Base-by-base conservation (phyloP, 345 rosid species). In the Diplotaxis tenuifolia region DNA sequence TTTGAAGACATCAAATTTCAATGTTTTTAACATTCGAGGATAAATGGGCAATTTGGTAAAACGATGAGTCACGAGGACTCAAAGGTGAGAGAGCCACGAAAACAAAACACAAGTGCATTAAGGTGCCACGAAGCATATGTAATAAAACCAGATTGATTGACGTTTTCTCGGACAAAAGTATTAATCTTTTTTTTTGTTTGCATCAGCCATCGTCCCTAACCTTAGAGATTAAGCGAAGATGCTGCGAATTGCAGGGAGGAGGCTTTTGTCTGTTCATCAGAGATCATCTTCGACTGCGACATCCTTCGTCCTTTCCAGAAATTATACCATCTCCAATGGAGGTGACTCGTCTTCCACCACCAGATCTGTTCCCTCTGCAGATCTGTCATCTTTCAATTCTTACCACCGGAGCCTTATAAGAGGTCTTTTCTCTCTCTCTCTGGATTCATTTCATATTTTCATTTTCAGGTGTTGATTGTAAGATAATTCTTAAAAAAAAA, bases 181-280 rank as follows among this genome's bases (percentile, higher is more conserved):
- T 1, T 42, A 29, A 42, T 8, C 42, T 52, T 1, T 4, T 6
- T 20, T 19, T 27, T 9, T 31, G 38, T 54, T 40, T 62, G 70
- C 5, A 16, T 45, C 34, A 32, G 22, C 60, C 57, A 53, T 77
- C 11, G 34, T 58, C 27, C 38, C 9, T 70, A 22, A 62, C 79
- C 74, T 76, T 14, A 14, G 40, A 31, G 49, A 9, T 9, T 58
- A 12, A 45, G 19, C 80, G 28, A 77, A 71, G 86, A 92, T 90
- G 98, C 80, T 92, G 76, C 82, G 93, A 57, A 75, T 86, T 34
- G 91, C 89, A n/a, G 94, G 89, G 81, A 86, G 85, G 87, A 90
- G 89, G 75, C 79, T 89, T 67, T 82, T 88, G 1, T 84, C 87
- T 68, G 64, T 82, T 18, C 36, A 79, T 0, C 80, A 86, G 86